phyloP scores from a whole-genome alignment of 1,284 basidiomycete species.

The Ceratobasidium sp. region DNA sequence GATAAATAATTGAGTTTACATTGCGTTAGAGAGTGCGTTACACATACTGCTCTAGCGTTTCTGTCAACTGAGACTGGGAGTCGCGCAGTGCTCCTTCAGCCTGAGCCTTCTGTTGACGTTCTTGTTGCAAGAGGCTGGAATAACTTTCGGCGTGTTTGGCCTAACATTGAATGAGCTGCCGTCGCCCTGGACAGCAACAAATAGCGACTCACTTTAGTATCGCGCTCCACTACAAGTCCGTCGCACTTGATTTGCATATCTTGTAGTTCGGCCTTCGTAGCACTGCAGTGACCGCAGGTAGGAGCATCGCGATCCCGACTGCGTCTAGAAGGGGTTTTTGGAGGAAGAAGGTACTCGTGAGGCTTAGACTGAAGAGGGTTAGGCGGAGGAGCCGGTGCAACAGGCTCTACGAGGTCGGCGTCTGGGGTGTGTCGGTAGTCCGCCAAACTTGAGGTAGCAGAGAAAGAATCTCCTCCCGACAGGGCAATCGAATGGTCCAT shows the following conservation, averaged over 20 bases:
- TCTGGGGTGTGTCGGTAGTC: neutral
- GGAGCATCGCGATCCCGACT: slow-evolving; percentile 11
- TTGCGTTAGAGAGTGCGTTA: neutral
- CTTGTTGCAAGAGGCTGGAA: neutral
- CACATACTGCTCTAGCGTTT: neutral
- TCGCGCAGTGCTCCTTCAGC: neutral
- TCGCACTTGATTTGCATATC: slow-evolving; percentile 4
- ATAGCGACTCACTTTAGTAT: neutral
- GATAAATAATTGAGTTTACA: neutral
- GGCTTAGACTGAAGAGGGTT: neutral
- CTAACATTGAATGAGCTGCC: neutral
- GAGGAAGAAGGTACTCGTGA: neutral
- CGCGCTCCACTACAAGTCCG: slow-evolving; percentile 3
- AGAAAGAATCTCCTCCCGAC: neutral
- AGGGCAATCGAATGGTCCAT: neutral
- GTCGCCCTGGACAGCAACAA: too few species aligned
- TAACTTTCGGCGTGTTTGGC: neutral
- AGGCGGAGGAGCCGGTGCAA: too few species aligned
- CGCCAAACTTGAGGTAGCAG: neutral
- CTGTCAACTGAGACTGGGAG: neutral
- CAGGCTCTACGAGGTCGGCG: neutral
- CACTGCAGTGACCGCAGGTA: neutral
- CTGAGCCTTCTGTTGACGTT: neutral
- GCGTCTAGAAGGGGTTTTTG: slow-evolving; percentile 10
- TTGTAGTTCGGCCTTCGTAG: neutral